Base-by-base conservation (phyloP, 257 asterid species). In the Knoxia roxburghii region DNA sequence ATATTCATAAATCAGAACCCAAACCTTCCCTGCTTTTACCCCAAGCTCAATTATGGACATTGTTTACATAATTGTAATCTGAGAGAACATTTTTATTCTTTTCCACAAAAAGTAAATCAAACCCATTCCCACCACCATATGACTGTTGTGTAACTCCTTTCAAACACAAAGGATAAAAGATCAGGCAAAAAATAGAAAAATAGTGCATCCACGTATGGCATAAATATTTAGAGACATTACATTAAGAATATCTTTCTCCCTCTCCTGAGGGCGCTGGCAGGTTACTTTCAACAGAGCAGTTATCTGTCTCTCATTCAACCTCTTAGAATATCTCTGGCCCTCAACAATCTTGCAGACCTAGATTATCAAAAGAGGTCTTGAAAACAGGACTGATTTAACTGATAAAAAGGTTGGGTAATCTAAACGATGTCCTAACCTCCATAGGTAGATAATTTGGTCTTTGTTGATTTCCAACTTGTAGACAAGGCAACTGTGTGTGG, bases 271-370 rank as follows among this genome's bases (percentile, higher is more conserved):
- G 14, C 98, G 95, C 82, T 90, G 99, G 83, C 99, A 94, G 3
- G 99, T 94, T 67, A 94, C 99, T 67, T 82, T 90, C 49, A 94
- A 89, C 24, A 94, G 85, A 1, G 90, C 95, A 67, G 99, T 90
- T 48, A 90, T 90, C 82, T 94, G 99, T 27, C 80, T 84, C 80
- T 94, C 99, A 75, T 94, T 94, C 65, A 94, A 77, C 73, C 96
- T 84, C 82, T 90, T 94, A 0, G 99, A 88, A 55, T 94, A 94
- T 58, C 99, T 78, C 79, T 94, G 99, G 56, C 99, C 99, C 69
- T 83, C 95, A 0, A 94, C 99, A 56, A 94, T 88, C 81, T 90
- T 94, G 79, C 97, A 90, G 29, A 94, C 99, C 99, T 93, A 62
- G 27, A 74, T 24, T 24, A 73, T 40, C 48, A 23, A 37, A 69